phyloP scores from a whole-genome alignment of 331 rosid species.

The Malus hybrid region DNA sequence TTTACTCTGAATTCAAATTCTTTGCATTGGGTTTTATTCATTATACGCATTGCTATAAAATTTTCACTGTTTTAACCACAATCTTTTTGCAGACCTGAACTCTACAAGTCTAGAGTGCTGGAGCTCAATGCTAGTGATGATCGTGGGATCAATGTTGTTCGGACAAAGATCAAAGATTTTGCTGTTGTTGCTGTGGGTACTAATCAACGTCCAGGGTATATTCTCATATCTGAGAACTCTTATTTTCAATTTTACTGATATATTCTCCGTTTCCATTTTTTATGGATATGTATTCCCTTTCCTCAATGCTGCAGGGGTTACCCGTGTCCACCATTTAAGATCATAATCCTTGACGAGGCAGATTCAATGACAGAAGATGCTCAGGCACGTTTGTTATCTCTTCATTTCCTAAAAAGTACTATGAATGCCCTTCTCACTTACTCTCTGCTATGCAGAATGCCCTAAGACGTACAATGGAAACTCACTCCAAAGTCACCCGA shows the following conservation, averaged over 20 bases:
- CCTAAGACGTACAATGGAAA: slow-evolving; percentile 87
- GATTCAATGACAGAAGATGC: slow-evolving; percentile 98
- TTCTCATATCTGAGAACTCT: not conserved
- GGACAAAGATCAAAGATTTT: slow-evolving; percentile 87
- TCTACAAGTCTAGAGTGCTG: slow-evolving; percentile 78
- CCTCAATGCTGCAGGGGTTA: slow-evolving; percentile 44
- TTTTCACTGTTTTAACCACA: not conserved
- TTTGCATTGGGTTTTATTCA: too few species aligned
- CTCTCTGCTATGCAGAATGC: slow-evolving; percentile 62
- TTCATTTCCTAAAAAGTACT: not conserved
- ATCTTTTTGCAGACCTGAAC: slow-evolving; percentile 58
- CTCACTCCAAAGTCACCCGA: slow-evolving; percentile 84
- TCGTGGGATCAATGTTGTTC: slow-evolving; percentile 86
- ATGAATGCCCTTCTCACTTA: not conserved
- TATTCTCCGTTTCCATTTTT: not conserved
- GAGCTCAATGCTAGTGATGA: slow-evolving; percentile 99
- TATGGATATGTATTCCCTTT: slow-evolving; percentile 20
- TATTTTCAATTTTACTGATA: not conserved
- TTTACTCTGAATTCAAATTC: not conserved
- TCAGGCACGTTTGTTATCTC: slow-evolving; percentile 45
- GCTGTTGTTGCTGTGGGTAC: slow-evolving; percentile 70
- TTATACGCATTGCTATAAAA: not conserved
- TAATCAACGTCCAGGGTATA: slow-evolving; percentile 44
- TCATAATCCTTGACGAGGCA: slow-evolving; percentile 89
- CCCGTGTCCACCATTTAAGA: slow-evolving; percentile 86